A percentile compares a stretch with the other conserved stretches of the same genome.
Evolutionary conservation across 129 eudicot genomes (phyloP).

Genomic region (Sambucus nigra): DNA sequence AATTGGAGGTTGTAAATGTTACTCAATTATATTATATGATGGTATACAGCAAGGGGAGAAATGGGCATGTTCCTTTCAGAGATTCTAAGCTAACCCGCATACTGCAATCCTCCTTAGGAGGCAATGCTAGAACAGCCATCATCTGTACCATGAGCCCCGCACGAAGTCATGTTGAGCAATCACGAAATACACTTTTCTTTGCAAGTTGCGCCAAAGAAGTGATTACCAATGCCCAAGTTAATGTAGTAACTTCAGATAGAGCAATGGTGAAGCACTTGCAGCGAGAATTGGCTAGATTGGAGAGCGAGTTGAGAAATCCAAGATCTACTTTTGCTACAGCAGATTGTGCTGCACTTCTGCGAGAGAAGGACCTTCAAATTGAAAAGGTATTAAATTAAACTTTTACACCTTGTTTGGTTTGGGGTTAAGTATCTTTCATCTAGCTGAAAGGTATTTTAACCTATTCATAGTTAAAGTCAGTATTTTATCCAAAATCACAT

Average conservation of each 20-base stretch:
- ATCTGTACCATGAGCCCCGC: constrained; percentile 99
- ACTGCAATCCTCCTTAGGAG: constrained; percentile 86
- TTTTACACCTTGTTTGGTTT: background rate
- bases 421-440: no score
- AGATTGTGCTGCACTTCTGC: constrained; percentile 38
- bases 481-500: no score
- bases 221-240: constrained; percentile 77
- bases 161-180: constrained; percentile 82
- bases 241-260: constrained; percentile 77
- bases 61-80: constrained; percentile 82
- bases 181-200: constrained; percentile 89
- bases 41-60: constrained; percentile 71
- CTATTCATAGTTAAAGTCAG: no score
- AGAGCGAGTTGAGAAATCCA: constrained; percentile 53
- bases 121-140: constrained; percentile 93
- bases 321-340: constrained; percentile 23
- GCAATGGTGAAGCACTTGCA: constrained; percentile 88
- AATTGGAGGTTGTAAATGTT: background rate
- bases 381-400: constrained; percentile 49
- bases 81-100: constrained; percentile 95
- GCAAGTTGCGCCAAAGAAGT: constrained; percentile 99
- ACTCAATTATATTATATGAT: constrained; percentile 7
- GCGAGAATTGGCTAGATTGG: constrained; percentile 78
- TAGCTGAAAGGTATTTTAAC: no score
- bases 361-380: constrained; percentile 64